These are phyloP conservation scores for Phytophthora pini DNA, from an alignment of 352 stramenopile species.

Conservation along the genomic window DNA sequence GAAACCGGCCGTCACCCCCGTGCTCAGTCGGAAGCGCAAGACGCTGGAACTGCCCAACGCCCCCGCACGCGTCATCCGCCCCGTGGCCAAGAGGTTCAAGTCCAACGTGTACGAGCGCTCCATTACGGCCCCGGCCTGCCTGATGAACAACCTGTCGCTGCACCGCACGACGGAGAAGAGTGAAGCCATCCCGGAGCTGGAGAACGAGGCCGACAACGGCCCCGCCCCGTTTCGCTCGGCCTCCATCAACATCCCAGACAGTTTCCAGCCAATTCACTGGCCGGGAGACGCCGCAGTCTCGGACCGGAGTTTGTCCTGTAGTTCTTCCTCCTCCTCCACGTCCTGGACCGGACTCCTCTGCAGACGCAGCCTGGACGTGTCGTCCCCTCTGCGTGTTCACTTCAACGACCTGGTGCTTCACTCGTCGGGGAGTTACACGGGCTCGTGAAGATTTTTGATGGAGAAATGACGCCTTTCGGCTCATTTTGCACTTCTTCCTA, in stretches of 20 bases:
- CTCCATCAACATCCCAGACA: constrained; percentile 66
- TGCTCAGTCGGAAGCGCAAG: constrained; percentile 61
- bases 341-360: constrained; percentile 69
- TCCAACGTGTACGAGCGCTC: constrained; percentile 47
- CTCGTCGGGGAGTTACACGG: constrained; percentile 72
- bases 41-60: constrained; percentile 49
- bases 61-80: constrained; percentile 48
- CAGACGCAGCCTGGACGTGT: constrained; percentile 71
- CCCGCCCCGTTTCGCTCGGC: constrained; percentile 28
- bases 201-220: constrained; percentile 19
- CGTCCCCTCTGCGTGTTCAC: constrained; percentile 59
- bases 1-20: constrained; percentile 11
- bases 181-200: constrained; percentile 12
- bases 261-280: constrained; percentile 44
- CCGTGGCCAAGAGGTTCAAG: constrained; percentile 62
- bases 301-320: constrained; percentile 38
- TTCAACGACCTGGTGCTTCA: constrained; percentile 72
- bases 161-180: constrained; percentile 18
- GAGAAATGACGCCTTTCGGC: constrained; percentile 6
- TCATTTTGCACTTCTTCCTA: constrained; percentile 1
- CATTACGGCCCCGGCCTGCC: constrained; percentile 32
- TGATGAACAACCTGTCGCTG: constrained; percentile 41
- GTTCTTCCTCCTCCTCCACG: constrained; percentile 61
- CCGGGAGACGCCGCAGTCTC: constrained; percentile 27
- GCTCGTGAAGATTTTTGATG: constrained; percentile 35